Evolutionary conservation across 2,329 filamentous ascomycete species (phyloP), one percentile per base, ranked within the genome.

Genomic region (Apiospora arundinis): DNA sequence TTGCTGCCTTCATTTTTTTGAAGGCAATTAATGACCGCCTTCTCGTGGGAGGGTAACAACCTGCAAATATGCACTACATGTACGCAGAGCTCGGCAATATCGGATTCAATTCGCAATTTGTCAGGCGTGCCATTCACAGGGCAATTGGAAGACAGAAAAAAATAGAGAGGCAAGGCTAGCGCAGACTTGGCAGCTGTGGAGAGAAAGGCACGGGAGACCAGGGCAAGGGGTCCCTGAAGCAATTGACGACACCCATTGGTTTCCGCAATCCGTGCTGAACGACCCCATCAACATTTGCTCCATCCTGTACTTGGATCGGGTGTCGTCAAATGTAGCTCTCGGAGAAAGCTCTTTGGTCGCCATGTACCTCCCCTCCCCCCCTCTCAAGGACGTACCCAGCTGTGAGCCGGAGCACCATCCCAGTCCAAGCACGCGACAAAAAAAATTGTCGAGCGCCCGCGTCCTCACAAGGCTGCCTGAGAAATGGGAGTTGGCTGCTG

Each of bases 241-340:
- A 12, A 63, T 40, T 63, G 56, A 63, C 56, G 56, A 63, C 56
- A 40, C 4, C 28, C 28, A 60, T 60, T 60, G 52, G 52, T n/a
- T 7, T 60, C 8, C 28, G 28, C 52, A 21, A 11, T 21, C 52
- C 28, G 18, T 60, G 42, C 42, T 45, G 42, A 45, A 45, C 42
- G 32, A 32, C 32, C 32, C 32, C 32, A 32, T 32, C 32, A 32
- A 32, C n/a, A n/a, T n/a, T n/a, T n/a, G n/a, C 42, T 14, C 42
- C 4, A 14, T 18, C 16, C 12, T 45, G 42, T 45, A 45, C 52
- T 8, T 21, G 52, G 23, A 7, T 18, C 11, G 48, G 48, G 9
- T 60, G 28, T 60, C 52, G 14, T 32, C 18, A 16, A 12, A 60
- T 32, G 28, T 60, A 60, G 14, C 52, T 60, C 25, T 60, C 49